These are phyloP conservation scores for Verticillium longisporum DNA, from an alignment of 2,329 filamentous ascomycete species.

Conservation along the genomic window DNA sequence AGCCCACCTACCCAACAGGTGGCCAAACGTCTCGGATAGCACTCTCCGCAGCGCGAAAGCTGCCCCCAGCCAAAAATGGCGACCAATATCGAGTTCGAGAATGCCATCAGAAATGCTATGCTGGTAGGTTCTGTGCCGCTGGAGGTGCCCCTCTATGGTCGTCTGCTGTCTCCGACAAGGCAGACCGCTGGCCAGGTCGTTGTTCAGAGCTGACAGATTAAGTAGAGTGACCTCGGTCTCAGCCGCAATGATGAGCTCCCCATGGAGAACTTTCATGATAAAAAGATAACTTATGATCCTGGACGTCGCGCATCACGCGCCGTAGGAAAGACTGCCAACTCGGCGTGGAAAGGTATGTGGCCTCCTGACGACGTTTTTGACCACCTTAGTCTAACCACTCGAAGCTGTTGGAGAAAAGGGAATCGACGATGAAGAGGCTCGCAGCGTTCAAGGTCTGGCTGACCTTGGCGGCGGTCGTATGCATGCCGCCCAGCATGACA, in stretches of 20 bases:
- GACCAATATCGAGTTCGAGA: background rate
- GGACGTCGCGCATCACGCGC: background rate
- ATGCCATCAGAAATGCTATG: background rate
- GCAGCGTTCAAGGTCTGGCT: conserved; percentile 16
- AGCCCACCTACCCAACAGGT: background rate
- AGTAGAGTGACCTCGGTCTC: conserved; percentile 21
- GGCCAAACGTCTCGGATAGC: background rate
- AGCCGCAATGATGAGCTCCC: conserved; percentile 17
- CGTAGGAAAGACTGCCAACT: background rate
- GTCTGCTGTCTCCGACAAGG: background rate
- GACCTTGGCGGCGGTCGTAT: conserved; percentile 10
- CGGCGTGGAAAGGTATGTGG: background rate
- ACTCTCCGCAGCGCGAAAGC: background rate
- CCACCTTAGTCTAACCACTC: background rate
- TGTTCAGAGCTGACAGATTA: background rate
- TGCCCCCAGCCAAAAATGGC: background rate
- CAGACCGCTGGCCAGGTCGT: too few species aligned
- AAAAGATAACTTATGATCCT: background rate
- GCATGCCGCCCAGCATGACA: background rate
- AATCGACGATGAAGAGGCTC: conserved; percentile 23
- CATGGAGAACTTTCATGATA: conserved; percentile 11
- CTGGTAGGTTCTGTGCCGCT: background rate
- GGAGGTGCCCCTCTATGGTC: background rate
- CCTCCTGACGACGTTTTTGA: background rate
- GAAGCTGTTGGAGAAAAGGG: conserved; percentile 14